Percentiles rank a stretch among this genome's conserved stretches.
Conservation (phyloP, 2,329 filamentous ascomycete genomes). For the Cercospora canescens region DNA sequence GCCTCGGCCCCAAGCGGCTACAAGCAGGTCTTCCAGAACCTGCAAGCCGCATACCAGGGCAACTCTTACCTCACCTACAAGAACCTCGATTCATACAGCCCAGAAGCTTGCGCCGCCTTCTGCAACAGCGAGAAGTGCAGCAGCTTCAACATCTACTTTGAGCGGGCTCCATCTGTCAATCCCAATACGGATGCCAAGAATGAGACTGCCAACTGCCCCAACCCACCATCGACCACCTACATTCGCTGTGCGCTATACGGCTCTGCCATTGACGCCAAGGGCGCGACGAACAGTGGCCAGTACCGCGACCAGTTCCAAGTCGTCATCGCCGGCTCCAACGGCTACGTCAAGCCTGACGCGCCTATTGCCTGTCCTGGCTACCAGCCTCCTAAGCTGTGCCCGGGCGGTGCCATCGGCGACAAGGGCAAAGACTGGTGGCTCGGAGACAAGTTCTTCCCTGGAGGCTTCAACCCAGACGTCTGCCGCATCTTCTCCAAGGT, state of each 20-base stretch:
- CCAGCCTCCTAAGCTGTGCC: slow-evolving; percentile 19
- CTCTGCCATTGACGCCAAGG: slow-evolving; percentile 33
- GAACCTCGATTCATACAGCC: slow-evolving; percentile 35
- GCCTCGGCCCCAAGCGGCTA: slow-evolving; percentile 21
- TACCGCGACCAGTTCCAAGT: slow-evolving; percentile 32
- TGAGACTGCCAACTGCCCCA: slow-evolving; percentile 36
- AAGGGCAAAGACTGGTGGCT: slow-evolving; percentile 22
- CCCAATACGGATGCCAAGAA: slow-evolving; percentile 29
- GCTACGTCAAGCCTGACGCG: slow-evolving; percentile 32
- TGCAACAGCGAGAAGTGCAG: slow-evolving; percentile 38
- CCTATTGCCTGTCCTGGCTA: slow-evolving; percentile 20
- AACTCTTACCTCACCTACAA: slow-evolving; percentile 37
- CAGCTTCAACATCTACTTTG: slow-evolving; percentile 39
- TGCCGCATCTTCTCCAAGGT: slow-evolving; percentile 25
- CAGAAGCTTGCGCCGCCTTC: slow-evolving; percentile 31
- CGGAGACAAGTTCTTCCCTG: slow-evolving; percentile 35
- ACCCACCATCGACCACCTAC: slow-evolving; percentile 40
- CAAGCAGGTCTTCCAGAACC: slow-evolving; percentile 34
- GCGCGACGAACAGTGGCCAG: slow-evolving; percentile 32
- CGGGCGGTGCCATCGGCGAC: slow-evolving; percentile 19
- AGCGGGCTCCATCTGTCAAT: slow-evolving; percentile 37
- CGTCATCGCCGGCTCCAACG: slow-evolving; percentile 33
- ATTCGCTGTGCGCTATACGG: slow-evolving; percentile 44
- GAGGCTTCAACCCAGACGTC: slow-evolving; percentile 33
- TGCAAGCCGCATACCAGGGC: slow-evolving; percentile 32